These are phyloP conservation scores for Hyphopichia pseudoburtonii DNA, from an alignment of 1,139 yeast genomes.

Conservation along the genomic window DNA sequence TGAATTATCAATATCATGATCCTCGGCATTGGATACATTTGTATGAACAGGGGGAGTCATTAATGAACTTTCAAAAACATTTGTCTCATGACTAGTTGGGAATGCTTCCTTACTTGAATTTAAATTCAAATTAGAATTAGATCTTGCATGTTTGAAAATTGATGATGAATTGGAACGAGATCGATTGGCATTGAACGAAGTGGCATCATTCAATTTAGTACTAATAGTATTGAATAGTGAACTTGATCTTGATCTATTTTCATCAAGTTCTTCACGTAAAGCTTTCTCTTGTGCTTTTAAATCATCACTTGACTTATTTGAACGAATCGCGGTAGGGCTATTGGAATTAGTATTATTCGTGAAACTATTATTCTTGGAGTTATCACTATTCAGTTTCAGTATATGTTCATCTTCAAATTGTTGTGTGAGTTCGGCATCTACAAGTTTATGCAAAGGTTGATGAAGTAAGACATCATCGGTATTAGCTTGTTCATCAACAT, in stretches of 20 bases:
- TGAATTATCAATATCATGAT: constrained; percentile 14
- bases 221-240: constrained; percentile 40
- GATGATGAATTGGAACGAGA: constrained; percentile 31
- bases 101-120: constrained; percentile 24
- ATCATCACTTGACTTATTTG: constrained; percentile 1
- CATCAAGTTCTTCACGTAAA: constrained; percentile 2
- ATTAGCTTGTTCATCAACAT: constrained; percentile 9
- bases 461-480: constrained; percentile 16
- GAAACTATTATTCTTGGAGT: neutral
- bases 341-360: neutral
- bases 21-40: constrained; percentile 12
- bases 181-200: constrained; percentile 13
- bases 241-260: constrained; percentile 36
- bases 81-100: constrained; percentile 17
- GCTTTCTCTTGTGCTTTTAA: constrained; percentile 1
- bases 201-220: constrained; percentile 27
- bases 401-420: neutral
- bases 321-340: neutral
- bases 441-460: constrained; percentile 23
- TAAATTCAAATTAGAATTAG: no score
- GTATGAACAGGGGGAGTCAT: constrained; percentile 11
- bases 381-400: neutral
- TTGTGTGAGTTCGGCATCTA: constrained; percentile 28
- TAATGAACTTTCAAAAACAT: constrained; percentile 8
- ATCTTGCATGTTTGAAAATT: neutral